Base-by-base conservation (phyloP, 805 yeast species). In the Priceomyces carsonii region DNA sequence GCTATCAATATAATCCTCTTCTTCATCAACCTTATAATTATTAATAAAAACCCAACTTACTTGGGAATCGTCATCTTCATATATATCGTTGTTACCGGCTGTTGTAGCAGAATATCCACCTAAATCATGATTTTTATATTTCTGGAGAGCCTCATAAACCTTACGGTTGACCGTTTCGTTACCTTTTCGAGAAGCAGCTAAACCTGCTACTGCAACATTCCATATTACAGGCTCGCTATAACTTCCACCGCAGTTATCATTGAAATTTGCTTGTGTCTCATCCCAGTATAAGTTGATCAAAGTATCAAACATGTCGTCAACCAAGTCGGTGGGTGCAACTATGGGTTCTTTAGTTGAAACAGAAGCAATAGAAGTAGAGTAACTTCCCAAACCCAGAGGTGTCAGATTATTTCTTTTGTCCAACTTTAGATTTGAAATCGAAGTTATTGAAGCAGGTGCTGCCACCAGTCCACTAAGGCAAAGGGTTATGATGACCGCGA, bases 31-130 rank as follows among this genome's bases (percentile, higher is more conserved):
- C 16, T 27, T 18, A 17, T 15, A 50, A 4, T 50, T 55, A 1
- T 39, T 41, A 4, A 42, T 18, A 31, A 43, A 46, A 2, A 48
- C 55, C 56, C 59, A 57, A 13, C 37, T 35, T 1, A 52, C 46
- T 38, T 57, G 62, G 3, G 57, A 45, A 38, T 53, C 50, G 38
- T 57, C 62, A 37, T 57, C 62, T 14, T 46, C 47, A 35, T 55
- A 57, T 14, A 55, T 46, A 22, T 55, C 57, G 15, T 29, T 34
- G 36, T 53, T 41, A 5, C 29, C 32, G 12, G 51, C 53, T 1
- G 47, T 46, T 12, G 51, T 35, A 2, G 60, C 57, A n/a, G 54
- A 46, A 30, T 41, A 56, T 4, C 44, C 57, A 13, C 53, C 60
- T 5, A 24, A 13, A 16, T 27, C 19, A 5, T 38, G 8, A 16